These are phyloP conservation scores for Pezicula radicicola DNA, from an alignment of 2,329 filamentous ascomycete genomes.

Conservation along the genomic window DNA sequence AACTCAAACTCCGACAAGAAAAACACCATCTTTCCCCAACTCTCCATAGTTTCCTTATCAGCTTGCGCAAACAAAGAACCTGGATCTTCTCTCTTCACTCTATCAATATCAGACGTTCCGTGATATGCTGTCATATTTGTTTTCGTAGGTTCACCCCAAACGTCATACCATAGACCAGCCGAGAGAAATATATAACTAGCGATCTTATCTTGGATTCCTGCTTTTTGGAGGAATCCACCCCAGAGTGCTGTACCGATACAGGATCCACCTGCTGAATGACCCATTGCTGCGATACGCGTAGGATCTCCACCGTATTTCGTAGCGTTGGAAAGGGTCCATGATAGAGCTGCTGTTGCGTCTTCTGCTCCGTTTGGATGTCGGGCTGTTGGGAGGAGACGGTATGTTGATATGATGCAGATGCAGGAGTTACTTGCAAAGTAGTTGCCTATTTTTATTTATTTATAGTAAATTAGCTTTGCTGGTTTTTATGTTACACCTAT, in stretches of 20 bases:
- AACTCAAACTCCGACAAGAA: constrained; percentile 1
- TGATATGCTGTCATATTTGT: background rate
- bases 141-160: background rate
- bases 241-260: constrained; percentile 1
- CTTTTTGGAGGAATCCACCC: background rate
- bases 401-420: background rate
- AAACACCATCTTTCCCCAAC: constrained; percentile 1
- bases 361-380: background rate
- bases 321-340: background rate
- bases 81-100: background rate
- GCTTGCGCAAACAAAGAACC: background rate
- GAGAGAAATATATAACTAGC: background rate
- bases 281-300: background rate
- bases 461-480: background rate
- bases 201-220: constrained; percentile 1
- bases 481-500: background rate
- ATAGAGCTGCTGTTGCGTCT: background rate
- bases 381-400: background rate
- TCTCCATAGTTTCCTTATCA: background rate
- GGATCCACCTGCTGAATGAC: background rate
- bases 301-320: background rate
- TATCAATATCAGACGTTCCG: background rate
- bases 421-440: constrained; percentile 2
- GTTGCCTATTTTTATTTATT: background rate
- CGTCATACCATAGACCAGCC: background rate